Evolutionary conservation across 352 stramenopile genomes (phyloP), one percentile per base, ranked within the genome.

Genomic region (Phytophthora ohioensis): DNA sequence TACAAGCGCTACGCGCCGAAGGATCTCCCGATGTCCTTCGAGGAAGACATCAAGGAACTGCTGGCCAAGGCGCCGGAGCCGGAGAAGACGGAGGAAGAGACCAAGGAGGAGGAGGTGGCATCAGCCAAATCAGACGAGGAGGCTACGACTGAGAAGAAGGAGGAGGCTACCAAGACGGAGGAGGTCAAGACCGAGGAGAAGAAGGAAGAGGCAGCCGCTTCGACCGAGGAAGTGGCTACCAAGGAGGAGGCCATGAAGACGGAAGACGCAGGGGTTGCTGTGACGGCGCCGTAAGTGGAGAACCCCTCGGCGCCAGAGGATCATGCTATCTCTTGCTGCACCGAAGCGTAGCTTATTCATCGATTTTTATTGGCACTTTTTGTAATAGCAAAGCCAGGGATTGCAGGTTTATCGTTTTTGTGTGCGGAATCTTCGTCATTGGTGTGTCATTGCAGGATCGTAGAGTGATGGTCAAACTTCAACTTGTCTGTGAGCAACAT

Each of bases 1-100:
- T 76, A 78, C 63, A 93, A 95, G 71, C 79, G 92, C 5, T 97
- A 78, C 57, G 80, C 76, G 2, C 85, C 90, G 3, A 91, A 82
- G 63, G 89, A 85, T 27, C 67, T 71, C 62, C 90, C 90, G n/a
- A 53, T 91, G 11, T 89, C 87, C 43, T 89, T 98, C 64, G 87
- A 91, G 41, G 70, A 77, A 32, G 84, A 84, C 49, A 81, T 78
- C 21, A 76, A 81, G 67, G 59, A 77, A 43, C 45, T 85, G 62
- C 59, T 84, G 47, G 75, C 60, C 10, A 75, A 78, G 63, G 62
- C 56, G 30, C 59, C 65, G 6, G 66, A 79, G 27, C 64, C 71
- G 48, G 75, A 79, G 36, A 51, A 61, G 53, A 61, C 51, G 15
- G 71, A 76, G 57, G 69, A 74, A 15, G 69, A 69, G 31, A 30